These are phyloP conservation scores for Neurospora sp. DNA, from an alignment of 495 filamentous ascomycete genomes.

Conservation along the genomic window DNA sequence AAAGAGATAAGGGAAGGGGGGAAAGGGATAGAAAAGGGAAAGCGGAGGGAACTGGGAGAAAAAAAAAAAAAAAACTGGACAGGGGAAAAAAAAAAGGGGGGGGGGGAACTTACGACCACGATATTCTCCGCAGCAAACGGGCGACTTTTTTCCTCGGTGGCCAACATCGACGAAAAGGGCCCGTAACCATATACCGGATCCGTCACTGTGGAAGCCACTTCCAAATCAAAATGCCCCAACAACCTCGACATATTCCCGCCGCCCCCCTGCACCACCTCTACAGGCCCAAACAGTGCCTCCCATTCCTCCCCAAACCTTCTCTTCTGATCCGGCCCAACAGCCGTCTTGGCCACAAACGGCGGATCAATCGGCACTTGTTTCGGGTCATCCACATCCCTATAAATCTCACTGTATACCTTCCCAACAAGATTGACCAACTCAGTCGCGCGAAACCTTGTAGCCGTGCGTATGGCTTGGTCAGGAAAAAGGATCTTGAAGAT, in stretches of 20 bases:
- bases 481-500: neutral
- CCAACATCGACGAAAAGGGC: neutral
- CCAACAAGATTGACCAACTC: neutral
- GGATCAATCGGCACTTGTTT: neutral
- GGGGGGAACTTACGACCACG: neutral
- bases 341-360: neutral
- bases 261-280: neutral
- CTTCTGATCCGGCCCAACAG: neutral
- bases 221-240: neutral
- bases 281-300: neutral
- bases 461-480: neutral
- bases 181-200: neutral
- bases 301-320: neutral
- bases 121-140: neutral
- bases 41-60: neutral
- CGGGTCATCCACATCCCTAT: neutral
- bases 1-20: too few relatives aligned
- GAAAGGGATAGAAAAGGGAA: neutral
- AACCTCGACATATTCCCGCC: neutral
- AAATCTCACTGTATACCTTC: neutral
- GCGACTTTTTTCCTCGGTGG: too few relatives aligned
- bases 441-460: neutral
- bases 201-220: accelerated
- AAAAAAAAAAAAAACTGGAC: too few relatives aligned
- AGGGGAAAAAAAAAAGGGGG: accelerated